Percentiles rank a stretch among this genome's conserved stretches.
Evolutionary conservation across 2,329 filamentous ascomycete species (phyloP).

Genomic region (Lachnellula willkommii): DNA sequence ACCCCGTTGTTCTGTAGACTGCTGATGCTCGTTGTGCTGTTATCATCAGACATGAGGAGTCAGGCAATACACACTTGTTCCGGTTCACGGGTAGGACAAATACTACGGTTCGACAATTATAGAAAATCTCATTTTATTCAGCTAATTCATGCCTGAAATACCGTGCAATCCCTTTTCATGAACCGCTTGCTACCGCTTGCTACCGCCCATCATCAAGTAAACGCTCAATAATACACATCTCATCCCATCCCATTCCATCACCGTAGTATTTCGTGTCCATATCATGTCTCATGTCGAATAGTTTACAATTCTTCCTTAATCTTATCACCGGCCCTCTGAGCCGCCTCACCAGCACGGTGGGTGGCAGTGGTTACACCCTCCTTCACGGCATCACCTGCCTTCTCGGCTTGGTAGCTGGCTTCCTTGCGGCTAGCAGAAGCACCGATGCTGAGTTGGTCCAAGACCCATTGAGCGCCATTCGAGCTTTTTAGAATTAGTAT

Average conservation of each 20-base stretch:
- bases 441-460: constrained; percentile 44
- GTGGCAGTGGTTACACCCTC: constrained; percentile 31
- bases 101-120: background rate
- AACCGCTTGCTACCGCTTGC: background rate
- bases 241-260: background rate
- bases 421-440: constrained; percentile 42
- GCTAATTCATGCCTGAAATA: background rate
- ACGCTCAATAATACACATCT: background rate
- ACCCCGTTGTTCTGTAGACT: too few relatives aligned
- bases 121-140: background rate
- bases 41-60: too few relatives aligned
- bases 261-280: background rate
- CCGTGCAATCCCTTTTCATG: background rate
- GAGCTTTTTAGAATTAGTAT: constrained; percentile 21
- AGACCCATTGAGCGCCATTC: constrained; percentile 40
- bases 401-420: constrained; percentile 37
- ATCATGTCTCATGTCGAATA: background rate
- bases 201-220: background rate
- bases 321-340: constrained; percentile 30
- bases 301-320: constrained; percentile 33
- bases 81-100: background rate
- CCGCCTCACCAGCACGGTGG: constrained; percentile 33
- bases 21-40: too few relatives aligned
- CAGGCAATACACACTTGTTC: too few relatives aligned
- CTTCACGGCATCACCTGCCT: constrained; percentile 38